Evolutionary conservation across 2,329 filamentous ascomycete species (phyloP).

Genomic region (Hymenoscyphus fructigenus): DNA sequence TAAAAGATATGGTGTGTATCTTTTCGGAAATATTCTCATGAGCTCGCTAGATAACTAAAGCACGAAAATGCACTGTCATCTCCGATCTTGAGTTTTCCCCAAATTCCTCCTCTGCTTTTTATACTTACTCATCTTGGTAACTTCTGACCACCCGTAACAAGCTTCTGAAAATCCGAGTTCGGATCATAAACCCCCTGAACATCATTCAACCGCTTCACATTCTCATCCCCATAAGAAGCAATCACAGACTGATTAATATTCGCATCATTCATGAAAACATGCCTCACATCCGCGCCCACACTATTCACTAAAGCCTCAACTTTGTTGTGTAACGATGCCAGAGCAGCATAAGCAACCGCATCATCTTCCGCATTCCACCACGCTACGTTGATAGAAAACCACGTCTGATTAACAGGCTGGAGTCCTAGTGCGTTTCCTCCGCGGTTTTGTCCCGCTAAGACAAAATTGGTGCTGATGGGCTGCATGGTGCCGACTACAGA

Average conservation of each 20-base stretch:
- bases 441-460: neutral
- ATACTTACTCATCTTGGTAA: conserved; percentile 13
- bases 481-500: neutral
- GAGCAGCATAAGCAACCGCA: neutral
- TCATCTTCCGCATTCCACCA: conserved; percentile 4
- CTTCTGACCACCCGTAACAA: conserved; percentile 4
- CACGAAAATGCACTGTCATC: no score
- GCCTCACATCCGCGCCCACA: neutral
- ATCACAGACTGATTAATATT: neutral
- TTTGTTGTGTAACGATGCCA: neutral
- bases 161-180: neutral
- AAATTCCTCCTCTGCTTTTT: no score
- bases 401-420: conserved; percentile 8
- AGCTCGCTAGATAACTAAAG: no score
- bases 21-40: no score
- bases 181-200: conserved; percentile 5
- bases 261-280: neutral
- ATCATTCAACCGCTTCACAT: neutral
- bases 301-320: neutral
- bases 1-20: no score
- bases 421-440: conserved; percentile 3
- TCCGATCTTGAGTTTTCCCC: no score
- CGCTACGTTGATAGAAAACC: neutral
- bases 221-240: neutral
- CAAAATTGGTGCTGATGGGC: neutral